Percentiles rank a stretch among this genome's conserved stretches.
These are phyloP conservation scores for Psidium guajava DNA, from an alignment of 345 rosid species.

Conservation along the genomic window DNA sequence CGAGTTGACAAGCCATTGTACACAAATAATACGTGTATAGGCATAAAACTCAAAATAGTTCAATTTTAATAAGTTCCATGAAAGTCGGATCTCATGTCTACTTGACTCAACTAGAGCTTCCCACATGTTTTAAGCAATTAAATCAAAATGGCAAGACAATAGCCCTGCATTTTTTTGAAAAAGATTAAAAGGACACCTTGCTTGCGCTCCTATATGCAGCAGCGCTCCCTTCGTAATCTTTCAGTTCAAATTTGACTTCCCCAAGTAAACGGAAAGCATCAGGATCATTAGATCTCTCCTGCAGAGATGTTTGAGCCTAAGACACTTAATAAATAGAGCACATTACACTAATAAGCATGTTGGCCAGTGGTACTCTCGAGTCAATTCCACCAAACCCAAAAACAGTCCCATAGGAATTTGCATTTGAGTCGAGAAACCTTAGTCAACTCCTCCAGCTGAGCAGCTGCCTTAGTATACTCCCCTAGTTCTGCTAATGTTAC, in stretches of 20 bases:
- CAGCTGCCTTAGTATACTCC: conserved; percentile 54
- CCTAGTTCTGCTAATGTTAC: conserved; percentile 80
- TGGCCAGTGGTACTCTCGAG: background rate
- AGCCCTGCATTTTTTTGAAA: background rate
- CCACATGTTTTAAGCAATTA: background rate
- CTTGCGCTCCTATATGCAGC: conserved; percentile 62
- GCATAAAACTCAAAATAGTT: background rate
- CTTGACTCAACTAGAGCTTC: background rate
- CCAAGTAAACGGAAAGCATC: conserved; percentile 86
- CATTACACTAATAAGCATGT: background rate
- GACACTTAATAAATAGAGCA: background rate
- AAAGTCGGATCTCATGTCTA: background rate
- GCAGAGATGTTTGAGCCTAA: conserved; percentile 5
- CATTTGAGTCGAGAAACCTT: conserved; percentile 38
- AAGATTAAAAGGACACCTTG: conserved; percentile 22
- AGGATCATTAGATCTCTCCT: conserved; percentile 77
- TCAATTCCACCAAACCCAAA: no score
- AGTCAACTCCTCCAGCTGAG: conserved; percentile 62
- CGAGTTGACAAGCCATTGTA: background rate
- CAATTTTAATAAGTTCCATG: background rate
- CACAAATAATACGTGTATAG: background rate
- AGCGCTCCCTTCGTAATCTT: conserved; percentile 83
- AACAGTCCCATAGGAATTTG: no score
- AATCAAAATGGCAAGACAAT: background rate
- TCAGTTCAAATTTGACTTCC: conserved; percentile 79